Conservation (phyloP, 2,329 filamentous ascomycete genomes). For the Colletotrichum tropicicola region DNA sequence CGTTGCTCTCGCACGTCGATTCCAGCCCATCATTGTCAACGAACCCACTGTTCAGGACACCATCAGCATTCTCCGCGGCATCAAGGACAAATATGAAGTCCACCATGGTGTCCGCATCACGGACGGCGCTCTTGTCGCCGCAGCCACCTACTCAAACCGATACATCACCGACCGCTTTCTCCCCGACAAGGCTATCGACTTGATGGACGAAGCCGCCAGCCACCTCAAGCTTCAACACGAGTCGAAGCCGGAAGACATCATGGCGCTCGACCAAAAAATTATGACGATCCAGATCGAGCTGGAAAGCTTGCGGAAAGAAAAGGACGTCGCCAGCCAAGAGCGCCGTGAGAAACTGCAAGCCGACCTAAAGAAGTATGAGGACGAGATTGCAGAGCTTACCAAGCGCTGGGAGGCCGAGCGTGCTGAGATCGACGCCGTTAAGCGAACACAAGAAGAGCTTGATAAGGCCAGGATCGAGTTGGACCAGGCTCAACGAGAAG, state of each 20-base stretch:
- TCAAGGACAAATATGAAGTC: conserved; percentile 97
- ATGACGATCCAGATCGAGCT: conserved; percentile 98
- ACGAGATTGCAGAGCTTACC: conserved; percentile 78
- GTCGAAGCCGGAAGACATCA: conserved; percentile 94
- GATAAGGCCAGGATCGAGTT: conserved; percentile 87
- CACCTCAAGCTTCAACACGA: conserved; percentile 93
- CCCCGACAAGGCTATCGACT: conserved; percentile 95
- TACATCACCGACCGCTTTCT: conserved; percentile 97
- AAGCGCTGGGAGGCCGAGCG: conserved; percentile 92
- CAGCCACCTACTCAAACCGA: conserved; percentile 90
- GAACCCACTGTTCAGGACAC: conserved; percentile 93
- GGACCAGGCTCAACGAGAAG: conserved; percentile 85
- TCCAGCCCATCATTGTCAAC: conserved; percentile 93
- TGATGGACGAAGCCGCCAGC: conserved; percentile 95
- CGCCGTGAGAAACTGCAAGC: conserved; percentile 85
- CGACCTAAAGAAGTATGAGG: conserved; percentile 78
- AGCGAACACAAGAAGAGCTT: conserved; percentile 86
- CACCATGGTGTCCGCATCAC: conserved; percentile 97
- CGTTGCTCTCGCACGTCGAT: conserved; percentile 88
- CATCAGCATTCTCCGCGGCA: conserved; percentile 92
- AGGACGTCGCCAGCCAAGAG: conserved; percentile 87
- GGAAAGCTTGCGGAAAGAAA: conserved; percentile 93
- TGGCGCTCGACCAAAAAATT: conserved; percentile 90
- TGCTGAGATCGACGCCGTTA: conserved; percentile 85
- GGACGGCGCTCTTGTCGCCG: conserved; percentile 89